Evolutionary conservation across 2,329 filamentous ascomycete genomes (phyloP).

Genomic region (Escovopsis sp.): DNA sequence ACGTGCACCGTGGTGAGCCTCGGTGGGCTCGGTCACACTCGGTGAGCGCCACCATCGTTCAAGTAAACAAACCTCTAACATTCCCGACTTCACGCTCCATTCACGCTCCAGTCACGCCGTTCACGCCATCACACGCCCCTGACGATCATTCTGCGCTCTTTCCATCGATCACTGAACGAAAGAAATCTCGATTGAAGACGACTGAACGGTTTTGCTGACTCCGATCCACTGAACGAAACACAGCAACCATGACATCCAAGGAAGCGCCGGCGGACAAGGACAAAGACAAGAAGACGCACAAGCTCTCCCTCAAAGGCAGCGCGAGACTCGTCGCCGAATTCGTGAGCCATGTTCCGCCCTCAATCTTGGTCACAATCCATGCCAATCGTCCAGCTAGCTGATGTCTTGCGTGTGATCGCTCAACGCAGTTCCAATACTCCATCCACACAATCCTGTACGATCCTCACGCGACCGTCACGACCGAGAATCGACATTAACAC

Average conservation of each 20-base stretch:
- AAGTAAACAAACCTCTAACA: constrained; percentile 1
- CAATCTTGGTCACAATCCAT: constrained; percentile 24
- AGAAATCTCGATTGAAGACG: too few relatives aligned
- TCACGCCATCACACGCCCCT: background rate
- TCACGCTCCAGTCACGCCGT: background rate
- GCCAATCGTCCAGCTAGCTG: constrained; percentile 6
- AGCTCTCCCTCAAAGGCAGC: constrained; percentile 72
- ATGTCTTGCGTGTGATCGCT: background rate
- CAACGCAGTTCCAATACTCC: constrained; percentile 73
- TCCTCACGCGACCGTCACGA: constrained; percentile 1
- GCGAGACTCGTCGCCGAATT: constrained; percentile 91
- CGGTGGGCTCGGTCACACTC: background rate
- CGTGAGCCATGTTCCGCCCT: constrained; percentile 39
- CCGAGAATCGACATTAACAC: background rate
- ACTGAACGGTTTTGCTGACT: too few relatives aligned
- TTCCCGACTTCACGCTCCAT: background rate
- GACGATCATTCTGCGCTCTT: too few relatives aligned
- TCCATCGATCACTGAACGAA: too few relatives aligned
- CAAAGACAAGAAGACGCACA: constrained; percentile 78
- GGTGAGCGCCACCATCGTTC: background rate
- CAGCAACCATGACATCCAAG: constrained; percentile 15
- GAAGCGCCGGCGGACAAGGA: constrained; percentile 20
- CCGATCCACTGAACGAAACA: too few relatives aligned
- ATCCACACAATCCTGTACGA: constrained; percentile 88
- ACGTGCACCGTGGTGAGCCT: background rate